Evolutionary conservation across 202 grass and related monocot genomes (phyloP).

Genomic region (Carex arenaria): DNA sequence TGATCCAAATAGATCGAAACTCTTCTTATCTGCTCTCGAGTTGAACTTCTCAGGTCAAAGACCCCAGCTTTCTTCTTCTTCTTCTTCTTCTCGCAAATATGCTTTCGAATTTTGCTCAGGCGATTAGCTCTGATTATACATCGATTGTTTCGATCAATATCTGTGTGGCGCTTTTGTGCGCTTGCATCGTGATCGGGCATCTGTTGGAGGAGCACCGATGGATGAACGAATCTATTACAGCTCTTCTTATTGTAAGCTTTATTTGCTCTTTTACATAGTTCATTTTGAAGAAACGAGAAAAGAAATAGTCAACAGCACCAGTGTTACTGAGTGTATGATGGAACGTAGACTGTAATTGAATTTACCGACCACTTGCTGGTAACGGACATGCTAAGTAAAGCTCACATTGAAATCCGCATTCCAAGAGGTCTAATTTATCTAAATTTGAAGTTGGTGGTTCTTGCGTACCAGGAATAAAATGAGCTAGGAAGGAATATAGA

Average conservation of each 20-base stretch:
- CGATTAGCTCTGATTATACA: constrained; percentile 33
- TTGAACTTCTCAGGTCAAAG: neutral
- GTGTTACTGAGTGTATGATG: neutral
- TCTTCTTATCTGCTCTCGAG: neutral
- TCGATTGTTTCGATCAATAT: constrained; percentile 84
- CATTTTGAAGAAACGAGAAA: neutral
- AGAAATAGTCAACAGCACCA: neutral
- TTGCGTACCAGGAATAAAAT: neutral
- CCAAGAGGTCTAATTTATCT: neutral
- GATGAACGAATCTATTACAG: constrained; percentile 77
- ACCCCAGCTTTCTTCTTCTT: neutral
- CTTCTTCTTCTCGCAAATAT: constrained; percentile 39
- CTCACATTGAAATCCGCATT: neutral
- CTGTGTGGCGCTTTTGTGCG: constrained; percentile 69
- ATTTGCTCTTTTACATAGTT: neutral
- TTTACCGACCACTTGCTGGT: neutral
- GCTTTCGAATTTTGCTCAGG: neutral
- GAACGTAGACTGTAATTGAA: neutral
- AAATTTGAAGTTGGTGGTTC: neutral
- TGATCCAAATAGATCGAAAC: neutral
- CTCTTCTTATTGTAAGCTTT: constrained; percentile 54
- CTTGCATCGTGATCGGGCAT: constrained; percentile 86
- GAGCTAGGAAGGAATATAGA: neutral
- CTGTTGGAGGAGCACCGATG: constrained; percentile 76
- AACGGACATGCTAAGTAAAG: neutral